A percentile compares a stretch with the other conserved stretches of the same genome.
Conservation (phyloP, 2,329 filamentous ascomycete species). For the Decorospora gaudefroyi region DNA sequence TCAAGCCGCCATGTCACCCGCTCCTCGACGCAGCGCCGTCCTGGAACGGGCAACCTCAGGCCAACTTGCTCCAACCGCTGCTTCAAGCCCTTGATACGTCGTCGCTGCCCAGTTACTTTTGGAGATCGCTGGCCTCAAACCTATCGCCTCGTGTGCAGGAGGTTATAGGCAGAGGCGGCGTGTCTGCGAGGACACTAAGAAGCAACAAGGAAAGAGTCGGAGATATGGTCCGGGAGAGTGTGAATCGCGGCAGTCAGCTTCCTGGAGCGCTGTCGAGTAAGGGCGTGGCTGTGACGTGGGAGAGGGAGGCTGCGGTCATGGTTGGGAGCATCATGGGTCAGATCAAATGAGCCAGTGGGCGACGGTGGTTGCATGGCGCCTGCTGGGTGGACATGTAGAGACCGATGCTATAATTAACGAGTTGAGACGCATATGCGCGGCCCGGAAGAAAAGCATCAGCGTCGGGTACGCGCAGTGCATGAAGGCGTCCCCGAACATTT, state of each 20-base stretch:
- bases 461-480: constrained; percentile 5
- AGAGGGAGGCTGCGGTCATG: constrained; percentile 94
- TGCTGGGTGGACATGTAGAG: no score
- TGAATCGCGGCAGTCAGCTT: constrained; percentile 73
- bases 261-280: constrained; percentile 60
- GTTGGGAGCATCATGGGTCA: constrained; percentile 75
- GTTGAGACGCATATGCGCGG: no score
- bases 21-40: constrained; percentile 53
- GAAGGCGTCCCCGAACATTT: constrained; percentile 11
- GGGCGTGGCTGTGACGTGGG: constrained; percentile 66
- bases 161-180: constrained; percentile 79
- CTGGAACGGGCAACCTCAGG: constrained; percentile 5
- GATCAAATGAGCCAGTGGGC: constrained; percentile 38
- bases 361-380: no score
- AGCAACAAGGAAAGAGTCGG: constrained; percentile 74
- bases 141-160: constrained; percentile 80
- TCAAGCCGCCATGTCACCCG: constrained; percentile 70
- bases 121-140: constrained; percentile 81
- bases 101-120: constrained; percentile 88
- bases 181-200: constrained; percentile 77
- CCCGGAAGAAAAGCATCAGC: no score
- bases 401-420: no score
- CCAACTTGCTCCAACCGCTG: constrained; percentile 70
- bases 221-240: constrained; percentile 80
- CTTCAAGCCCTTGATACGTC: constrained; percentile 82